Evolutionary conservation across 2,329 filamentous ascomycete genomes (phyloP), one percentile per base, ranked within the genome.

Genomic region (Fusarium cicatricum): DNA sequence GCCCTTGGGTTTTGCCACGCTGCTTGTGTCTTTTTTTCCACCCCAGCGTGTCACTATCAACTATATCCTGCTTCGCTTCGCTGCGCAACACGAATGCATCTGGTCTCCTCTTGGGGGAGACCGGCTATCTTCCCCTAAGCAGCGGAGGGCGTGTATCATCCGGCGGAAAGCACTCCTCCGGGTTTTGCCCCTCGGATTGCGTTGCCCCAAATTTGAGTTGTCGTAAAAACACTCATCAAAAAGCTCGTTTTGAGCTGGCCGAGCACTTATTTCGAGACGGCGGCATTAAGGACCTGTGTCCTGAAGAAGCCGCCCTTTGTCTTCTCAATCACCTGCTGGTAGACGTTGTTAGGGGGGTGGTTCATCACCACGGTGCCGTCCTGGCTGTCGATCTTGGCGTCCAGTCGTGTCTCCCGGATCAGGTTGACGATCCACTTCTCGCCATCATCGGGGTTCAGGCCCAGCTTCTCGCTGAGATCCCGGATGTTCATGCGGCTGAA

Each of bases 341-440:
- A 98, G 66, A 99, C 94, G 63, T 92, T 97, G 82, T 96, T 95
- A 60, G 95, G 94, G 45, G 94, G 95, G 80, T 99, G 95, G 83
- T 99, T 98, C 94, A 99, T 99, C 69, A 98, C 88, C 47, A 99
- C 95, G 49, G 95, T 98, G 73, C 95, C 95, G 79, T 96, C 91
- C 82, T 98, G 92, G 82, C 96, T 97, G 80, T 99, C 95, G 74
- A 98, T 98, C 87, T 99, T 99, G 71, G 95, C 95, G 74, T 99
- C 95, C 62, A 99, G 90, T 61, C 93, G 87, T 19, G 95, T 99
- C 79, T 99, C 95, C 63, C 95, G 90, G 79, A 99, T 99, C 64
- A 99, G 85, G 82, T 99, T 99, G 70, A 99, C 95, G 72, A 99
- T 99, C 95, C 95, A 99, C 84, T 99, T 99, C 87, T 99, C 95